Base-by-base conservation (phyloP, 2,329 filamentous ascomycete genomes). In the Periconia sp. region DNA sequence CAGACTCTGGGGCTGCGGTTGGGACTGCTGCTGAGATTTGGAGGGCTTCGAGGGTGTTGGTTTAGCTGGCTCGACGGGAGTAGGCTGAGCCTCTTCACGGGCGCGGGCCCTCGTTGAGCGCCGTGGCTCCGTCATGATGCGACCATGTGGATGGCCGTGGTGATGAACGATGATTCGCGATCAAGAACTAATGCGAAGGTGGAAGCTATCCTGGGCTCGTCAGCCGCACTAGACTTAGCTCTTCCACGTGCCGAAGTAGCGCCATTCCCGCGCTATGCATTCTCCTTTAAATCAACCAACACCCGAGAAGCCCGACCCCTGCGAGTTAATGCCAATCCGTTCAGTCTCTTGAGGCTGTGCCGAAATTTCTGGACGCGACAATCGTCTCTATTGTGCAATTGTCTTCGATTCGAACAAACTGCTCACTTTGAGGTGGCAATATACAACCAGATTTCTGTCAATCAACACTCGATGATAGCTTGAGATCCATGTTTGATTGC, bases 41-140 rank as follows among this genome's bases (percentile, higher is more conserved):
- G 67, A 56, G 45, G 61, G 65, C 42, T 66, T 65, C 48, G 60
- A 61, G 20, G 64, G 60, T 46, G 67, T 59, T 44, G 68, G 66
- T 47, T 62, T 63, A 17, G 65, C 60, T 46, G 68, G 58, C 46
- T 68, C 66, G 13, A 63, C 59, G 7, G 58, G 45, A 1, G 55
- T 53, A 6, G 66, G 62, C 1, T 62, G 62, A 48, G 65, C 69
- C 27, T 71, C 70, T 53, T 71, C 70, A 30, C 69, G 67, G n/a
- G 65, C 66, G 44, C 70, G 70, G 47, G 70, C 60, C 54, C 70
- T 62, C 47, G 69, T 71, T 41, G 70, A 73, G 50, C 70, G 65
- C 56, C 70, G 65, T 41, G 69, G 70, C 61, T 73, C 70, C 53
- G 69, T 64, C 70, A 73, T 73, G 46, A 17, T 30, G 23, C 6